Base-by-base conservation (phyloP, 169 alveolate species). In the Plasmodium berghei region DNA sequence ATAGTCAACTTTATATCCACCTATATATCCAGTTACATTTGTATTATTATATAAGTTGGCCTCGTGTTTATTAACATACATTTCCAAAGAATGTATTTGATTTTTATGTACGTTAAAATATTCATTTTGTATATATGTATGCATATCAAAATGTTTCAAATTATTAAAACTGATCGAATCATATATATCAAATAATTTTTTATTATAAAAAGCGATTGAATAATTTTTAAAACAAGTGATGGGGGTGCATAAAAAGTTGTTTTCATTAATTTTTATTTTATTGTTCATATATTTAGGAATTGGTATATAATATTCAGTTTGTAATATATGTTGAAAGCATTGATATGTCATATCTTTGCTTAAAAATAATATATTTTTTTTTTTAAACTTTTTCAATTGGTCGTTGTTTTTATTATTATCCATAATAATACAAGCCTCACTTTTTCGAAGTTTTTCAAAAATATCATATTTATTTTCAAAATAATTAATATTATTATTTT, bases 231-330 rank as follows among this genome's bases (percentile, higher is more conserved):
- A 69, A 34, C 91, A 85, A 5, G 75, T 70, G 9, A 22, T 34
- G 45, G 73, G 74, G 0, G 91, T 34, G 64, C 91, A 85, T 34
- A 70, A 49, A 62, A 85, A 85, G 52, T 85, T 45, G 0, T 67
- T 52, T 58, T 85, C 87, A 8, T 85, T 59, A 9, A 85, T 55
- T 85, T 85, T 69, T 55, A 71, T 85, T 58, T 85, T 73, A 52
- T 85, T 85, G 24, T 69, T 85, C 91, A 85, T 69, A 71, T 85
- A 85, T 64, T 85, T 85, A 14, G 91, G 91, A 28, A 85, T 26
- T 8, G 91, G 91, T n/a, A 85, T 85, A 34, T 69, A 85, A 49
- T 85, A 85, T 54, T 85, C 91, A 85, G 56, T 85, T 26, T 40
- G 72, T 73, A 85, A 18, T 22, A 85, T 71, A 62, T 71, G 58